A percentile compares a stretch with the other conserved stretches of the same genome.
These are phyloP conservation scores for Flaveria trinervia DNA, from an alignment of 129 eudicot species.

Conservation along the genomic window DNA sequence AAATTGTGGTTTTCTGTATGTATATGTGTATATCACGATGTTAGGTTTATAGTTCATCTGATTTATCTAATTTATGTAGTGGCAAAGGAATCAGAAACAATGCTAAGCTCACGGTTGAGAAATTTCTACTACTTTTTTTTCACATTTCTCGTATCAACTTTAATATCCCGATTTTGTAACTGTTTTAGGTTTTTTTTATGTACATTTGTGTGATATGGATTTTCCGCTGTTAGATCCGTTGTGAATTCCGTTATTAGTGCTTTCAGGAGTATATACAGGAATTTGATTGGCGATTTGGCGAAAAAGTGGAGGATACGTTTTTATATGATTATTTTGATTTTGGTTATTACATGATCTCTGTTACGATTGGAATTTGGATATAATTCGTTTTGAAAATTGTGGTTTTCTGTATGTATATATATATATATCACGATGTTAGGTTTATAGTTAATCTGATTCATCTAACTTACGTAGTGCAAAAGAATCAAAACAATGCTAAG, in stretches of 20 bases:
- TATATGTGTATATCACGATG: not conserved
- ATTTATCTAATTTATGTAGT: not conserved
- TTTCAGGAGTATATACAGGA: not conserved
- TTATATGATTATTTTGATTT: slow-evolving; percentile 9
- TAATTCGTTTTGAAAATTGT: not conserved
- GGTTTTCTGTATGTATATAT: not conserved
- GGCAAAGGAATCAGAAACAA: not conserved
- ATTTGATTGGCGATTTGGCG: slow-evolving; percentile 16
- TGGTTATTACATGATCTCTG: not conserved
- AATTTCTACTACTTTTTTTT: not conserved
- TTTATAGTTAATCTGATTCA: not conserved
- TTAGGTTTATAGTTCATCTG: not conserved
- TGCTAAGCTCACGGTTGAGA: not conserved
- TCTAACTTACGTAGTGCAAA: not conserved
- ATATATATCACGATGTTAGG: not conserved
- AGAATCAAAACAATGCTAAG: not conserved
- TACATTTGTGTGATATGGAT: slow-evolving; percentile 13
- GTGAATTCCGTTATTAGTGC: not conserved
- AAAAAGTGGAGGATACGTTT: not conserved
- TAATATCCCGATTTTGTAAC: not conserved
- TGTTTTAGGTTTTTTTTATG: slow-evolving; percentile 3
- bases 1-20: not conserved
- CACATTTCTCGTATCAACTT: slow-evolving; percentile 24
- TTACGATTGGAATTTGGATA: not conserved
- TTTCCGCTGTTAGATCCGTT: not conserved